Conservation (phyloP, 1,284 basidiomycete species). For the Malassezia slooffiae region DNA sequence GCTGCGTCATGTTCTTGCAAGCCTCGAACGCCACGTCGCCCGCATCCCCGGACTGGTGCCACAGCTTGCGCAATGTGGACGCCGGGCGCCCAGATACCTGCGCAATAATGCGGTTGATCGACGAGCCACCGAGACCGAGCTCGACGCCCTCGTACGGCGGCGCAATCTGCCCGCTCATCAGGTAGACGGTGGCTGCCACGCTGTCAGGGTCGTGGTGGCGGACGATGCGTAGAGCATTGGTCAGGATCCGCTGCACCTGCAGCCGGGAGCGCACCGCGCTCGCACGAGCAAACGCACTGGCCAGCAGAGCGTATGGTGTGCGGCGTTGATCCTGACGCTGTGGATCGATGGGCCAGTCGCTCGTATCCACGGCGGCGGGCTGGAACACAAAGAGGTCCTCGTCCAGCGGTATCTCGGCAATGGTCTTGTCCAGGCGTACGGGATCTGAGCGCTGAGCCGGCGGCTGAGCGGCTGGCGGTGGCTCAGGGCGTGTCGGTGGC, state of each 20-base stretch:
- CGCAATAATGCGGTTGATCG: slow-evolving; percentile 68
- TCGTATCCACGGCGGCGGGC: slow-evolving; percentile 24
- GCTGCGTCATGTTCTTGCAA: slow-evolving; percentile 33
- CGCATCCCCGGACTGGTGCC: slow-evolving; percentile 41
- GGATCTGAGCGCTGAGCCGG: slow-evolving; percentile 19
- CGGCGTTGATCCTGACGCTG: slow-evolving; percentile 17
- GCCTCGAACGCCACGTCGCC: slow-evolving; percentile 45
- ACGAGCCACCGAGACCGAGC: slow-evolving; percentile 51
- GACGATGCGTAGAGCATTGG: slow-evolving; percentile 66
- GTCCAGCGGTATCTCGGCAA: slow-evolving; percentile 30
- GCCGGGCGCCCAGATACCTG: slow-evolving; percentile 67
- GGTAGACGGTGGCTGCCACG: slow-evolving; percentile 70
- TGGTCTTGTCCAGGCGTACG: slow-evolving; percentile 22
- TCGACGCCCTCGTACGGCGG: slow-evolving; percentile 52
- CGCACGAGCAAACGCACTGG: slow-evolving; percentile 62
- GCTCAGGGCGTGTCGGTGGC: too few species aligned
- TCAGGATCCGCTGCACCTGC: slow-evolving; percentile 64
- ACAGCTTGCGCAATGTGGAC: slow-evolving; percentile 56
- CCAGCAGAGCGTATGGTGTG: slow-evolving; percentile 70
- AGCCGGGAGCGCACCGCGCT: slow-evolving; percentile 71
- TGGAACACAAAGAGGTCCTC: slow-evolving; percentile 44
- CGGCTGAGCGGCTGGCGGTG: too few species aligned
- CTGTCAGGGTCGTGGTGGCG: slow-evolving; percentile 60
- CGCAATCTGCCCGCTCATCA: slow-evolving; percentile 72
- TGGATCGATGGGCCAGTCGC: slow-evolving; percentile 24